phyloP scores from a whole-genome alignment of 1,284 basidiomycete species.

The Boletus hoseneyae region DNA sequence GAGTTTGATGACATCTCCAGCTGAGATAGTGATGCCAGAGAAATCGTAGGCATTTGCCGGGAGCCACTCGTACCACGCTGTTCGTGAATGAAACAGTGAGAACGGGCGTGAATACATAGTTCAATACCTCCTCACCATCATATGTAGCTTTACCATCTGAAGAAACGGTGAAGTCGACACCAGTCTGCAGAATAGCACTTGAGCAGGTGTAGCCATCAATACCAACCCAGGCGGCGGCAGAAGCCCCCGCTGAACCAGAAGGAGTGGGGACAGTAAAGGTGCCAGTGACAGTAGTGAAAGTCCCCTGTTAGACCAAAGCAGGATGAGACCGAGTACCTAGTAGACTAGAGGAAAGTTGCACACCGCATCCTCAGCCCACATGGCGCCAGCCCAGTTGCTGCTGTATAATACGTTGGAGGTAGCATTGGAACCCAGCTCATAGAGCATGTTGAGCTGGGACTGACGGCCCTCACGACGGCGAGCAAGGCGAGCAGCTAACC shows the following conservation, averaged over 20 bases:
- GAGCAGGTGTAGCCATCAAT: too few relatives aligned
- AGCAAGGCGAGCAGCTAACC: background rate
- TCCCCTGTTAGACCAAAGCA: background rate
- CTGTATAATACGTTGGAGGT: background rate
- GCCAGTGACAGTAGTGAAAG: too few relatives aligned
- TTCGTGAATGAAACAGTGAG: background rate
- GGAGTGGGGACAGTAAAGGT: too few relatives aligned
- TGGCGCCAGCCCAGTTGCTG: conserved; percentile 12
- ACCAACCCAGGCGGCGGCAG: too few relatives aligned
- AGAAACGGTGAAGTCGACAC: too few relatives aligned
- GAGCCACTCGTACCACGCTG: conserved; percentile 15
- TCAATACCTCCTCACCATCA: too few relatives aligned
- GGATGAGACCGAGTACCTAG: background rate
- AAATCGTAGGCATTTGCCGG: background rate
- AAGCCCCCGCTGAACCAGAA: too few relatives aligned
- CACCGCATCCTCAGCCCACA: background rate
- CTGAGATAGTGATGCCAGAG: conserved; percentile 1
- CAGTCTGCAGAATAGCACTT: too few relatives aligned
- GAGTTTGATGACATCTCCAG: conserved; percentile 13
- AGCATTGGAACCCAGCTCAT: background rate
- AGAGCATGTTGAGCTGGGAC: background rate
- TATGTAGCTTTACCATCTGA: too few relatives aligned
- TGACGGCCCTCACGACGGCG: background rate
- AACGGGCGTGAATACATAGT: too few relatives aligned
- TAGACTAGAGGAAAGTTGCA: background rate